Evolutionary conservation across 2,329 filamentous ascomycete genomes (phyloP).

Genomic region (Aureobasidium sp.): DNA sequence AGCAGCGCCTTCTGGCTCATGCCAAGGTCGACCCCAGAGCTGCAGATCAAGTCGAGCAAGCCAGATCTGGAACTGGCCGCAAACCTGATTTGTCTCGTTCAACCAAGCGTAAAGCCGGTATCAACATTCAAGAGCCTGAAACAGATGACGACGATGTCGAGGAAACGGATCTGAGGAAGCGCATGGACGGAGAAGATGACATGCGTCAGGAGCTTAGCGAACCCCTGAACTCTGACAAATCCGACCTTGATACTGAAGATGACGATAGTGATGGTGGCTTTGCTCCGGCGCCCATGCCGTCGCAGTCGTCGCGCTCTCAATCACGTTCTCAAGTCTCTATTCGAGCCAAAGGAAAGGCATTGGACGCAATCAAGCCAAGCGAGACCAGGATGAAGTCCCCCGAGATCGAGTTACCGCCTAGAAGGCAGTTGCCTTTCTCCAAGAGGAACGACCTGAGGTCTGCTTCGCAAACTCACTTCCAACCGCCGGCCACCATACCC

Average conservation of each 20-base stretch:
- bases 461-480: not conserved
- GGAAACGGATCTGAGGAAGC: slow-evolving; percentile 39
- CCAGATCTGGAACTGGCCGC: slow-evolving; percentile 13
- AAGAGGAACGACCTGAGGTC: slow-evolving; percentile 16
- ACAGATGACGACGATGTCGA: slow-evolving; percentile 23
- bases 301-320: slow-evolving; percentile 8
- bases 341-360: not conserved
- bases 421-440: slow-evolving; percentile 42
- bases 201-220: slow-evolving; percentile 18
- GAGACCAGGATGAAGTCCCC: not conserved
- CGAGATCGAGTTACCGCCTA: slow-evolving; percentile 26
- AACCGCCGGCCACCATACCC: not conserved
- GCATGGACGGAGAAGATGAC: slow-evolving; percentile 33
- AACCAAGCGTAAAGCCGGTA: slow-evolving; percentile 28
- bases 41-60: slow-evolving; percentile 13
- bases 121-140: slow-evolving; percentile 16
- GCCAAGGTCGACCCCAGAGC: slow-evolving; percentile 53
- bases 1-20: slow-evolving; percentile 55
- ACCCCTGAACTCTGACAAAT: slow-evolving; percentile 19
- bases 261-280: slow-evolving; percentile 22
- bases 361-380: not conserved
- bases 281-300: slow-evolving; percentile 16
- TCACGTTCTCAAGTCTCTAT: not conserved
- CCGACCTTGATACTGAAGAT: slow-evolving; percentile 23
- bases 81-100: slow-evolving; percentile 24